Conservation (phyloP, 495 filamentous ascomycete genomes). For the Penicillium waksmanii region DNA sequence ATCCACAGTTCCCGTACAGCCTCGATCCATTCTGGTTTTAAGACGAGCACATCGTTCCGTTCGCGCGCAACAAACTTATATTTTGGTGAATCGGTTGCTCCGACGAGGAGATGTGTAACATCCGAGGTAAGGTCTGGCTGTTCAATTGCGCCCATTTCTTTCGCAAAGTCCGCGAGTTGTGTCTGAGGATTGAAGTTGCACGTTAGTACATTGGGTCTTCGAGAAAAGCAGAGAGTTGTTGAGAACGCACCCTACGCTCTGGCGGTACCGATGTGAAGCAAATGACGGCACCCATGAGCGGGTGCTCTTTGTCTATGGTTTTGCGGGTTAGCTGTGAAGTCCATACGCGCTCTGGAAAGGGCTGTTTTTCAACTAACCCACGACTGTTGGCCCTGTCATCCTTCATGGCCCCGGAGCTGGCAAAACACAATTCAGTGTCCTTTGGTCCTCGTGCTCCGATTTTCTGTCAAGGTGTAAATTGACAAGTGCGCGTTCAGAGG, state of each 20-base stretch:
- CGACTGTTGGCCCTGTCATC: constrained; percentile 43
- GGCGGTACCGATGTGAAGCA: constrained; percentile 89
- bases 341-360: not conserved
- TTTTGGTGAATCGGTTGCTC: constrained; percentile 83
- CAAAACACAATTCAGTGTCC: not conserved
- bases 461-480: not conserved
- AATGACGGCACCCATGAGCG: constrained; percentile 79
- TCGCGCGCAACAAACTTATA: constrained; percentile 94
- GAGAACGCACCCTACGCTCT: constrained; percentile 72
- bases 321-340: constrained; percentile 14
- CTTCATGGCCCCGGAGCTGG: constrained; percentile 42
- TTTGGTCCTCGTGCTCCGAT: not conserved
- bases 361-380: constrained; percentile 33
- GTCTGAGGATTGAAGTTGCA: constrained; percentile 51
- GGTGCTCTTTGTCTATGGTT: constrained; percentile 55
- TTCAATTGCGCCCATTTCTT: constrained; percentile 84
- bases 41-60: constrained; percentile 78
- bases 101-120: constrained; percentile 93
- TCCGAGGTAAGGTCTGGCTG: constrained; percentile 92
- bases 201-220: constrained; percentile 17
- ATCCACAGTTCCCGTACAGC: constrained; percentile 84
- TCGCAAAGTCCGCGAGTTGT: constrained; percentile 66
- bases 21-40: constrained; percentile 80
- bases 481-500: not conserved
- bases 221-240: not conserved